These are phyloP conservation scores for Phytophthora brassicae DNA, from an alignment of 352 stramenopile species.

Conservation along the genomic window DNA sequence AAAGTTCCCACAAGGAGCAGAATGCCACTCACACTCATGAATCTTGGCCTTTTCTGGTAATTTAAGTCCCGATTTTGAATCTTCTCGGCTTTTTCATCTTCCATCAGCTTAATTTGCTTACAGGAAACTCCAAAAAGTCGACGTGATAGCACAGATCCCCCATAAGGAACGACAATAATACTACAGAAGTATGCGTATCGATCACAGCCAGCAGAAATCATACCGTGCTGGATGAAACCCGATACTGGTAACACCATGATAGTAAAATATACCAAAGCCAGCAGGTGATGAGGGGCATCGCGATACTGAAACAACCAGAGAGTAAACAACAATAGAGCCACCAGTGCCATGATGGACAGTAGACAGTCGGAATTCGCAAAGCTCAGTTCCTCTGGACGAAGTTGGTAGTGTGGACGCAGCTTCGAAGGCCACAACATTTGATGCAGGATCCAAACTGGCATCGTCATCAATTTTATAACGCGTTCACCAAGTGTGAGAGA, in stretches of 20 bases:
- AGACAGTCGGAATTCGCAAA: conserved; percentile 37
- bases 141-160: conserved; percentile 20
- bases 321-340: conserved; percentile 19
- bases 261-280: conserved; percentile 41
- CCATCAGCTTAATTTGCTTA: neutral
- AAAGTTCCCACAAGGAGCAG: conserved; percentile 14
- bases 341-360: conserved; percentile 23
- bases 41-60: conserved; percentile 1
- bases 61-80: neutral
- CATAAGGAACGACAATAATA: conserved; percentile 45
- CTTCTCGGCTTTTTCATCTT: conserved; percentile 3
- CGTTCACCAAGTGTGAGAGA: conserved; percentile 38
- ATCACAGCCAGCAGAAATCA: conserved; percentile 51
- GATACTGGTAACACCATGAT: conserved; percentile 58
- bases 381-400: conserved; percentile 40
- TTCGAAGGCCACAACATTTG: conserved; percentile 46
- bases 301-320: conserved; percentile 21
- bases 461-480: conserved; percentile 46
- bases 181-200: conserved; percentile 71
- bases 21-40: neutral
- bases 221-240: conserved; percentile 72
- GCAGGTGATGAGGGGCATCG: conserved; percentile 27
- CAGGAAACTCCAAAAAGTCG: conserved; percentile 10
- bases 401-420: conserved; percentile 61
- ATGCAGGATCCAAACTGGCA: conserved; percentile 38